Evolutionary conservation across 2,329 filamentous ascomycete species (phyloP).

Genomic region (Cercospora sp.): DNA sequence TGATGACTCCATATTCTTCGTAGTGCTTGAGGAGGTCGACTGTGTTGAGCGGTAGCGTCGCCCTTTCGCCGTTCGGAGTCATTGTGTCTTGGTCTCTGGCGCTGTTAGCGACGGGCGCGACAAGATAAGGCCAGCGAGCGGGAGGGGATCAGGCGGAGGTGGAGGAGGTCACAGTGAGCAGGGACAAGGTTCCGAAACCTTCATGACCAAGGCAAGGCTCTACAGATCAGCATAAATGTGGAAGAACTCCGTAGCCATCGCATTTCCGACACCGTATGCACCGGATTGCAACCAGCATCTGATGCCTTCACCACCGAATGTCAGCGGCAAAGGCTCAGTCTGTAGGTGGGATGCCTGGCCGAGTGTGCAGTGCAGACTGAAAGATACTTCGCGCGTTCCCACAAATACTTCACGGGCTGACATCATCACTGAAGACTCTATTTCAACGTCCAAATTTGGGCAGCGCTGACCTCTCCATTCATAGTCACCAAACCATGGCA

Average conservation of each 20-base stretch:
- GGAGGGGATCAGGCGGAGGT: neutral
- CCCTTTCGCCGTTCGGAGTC: slow-evolving; percentile 1
- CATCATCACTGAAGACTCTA: slow-evolving; percentile 4
- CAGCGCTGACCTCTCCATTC: neutral
- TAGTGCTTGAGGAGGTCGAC: slow-evolving; percentile 19
- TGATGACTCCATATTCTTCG: slow-evolving; percentile 23
- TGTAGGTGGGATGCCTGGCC: neutral
- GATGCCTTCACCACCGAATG: neutral
- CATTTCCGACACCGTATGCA: neutral
- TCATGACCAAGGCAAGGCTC: neutral
- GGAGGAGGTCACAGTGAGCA: neutral
- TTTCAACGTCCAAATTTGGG: neutral
- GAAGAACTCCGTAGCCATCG: neutral
- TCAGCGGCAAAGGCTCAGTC: neutral
- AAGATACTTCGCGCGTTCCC: neutral
- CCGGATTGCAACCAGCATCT: neutral
- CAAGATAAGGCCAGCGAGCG: neutral
- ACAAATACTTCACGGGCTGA: neutral
- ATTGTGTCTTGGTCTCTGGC: neutral
- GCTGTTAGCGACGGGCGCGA: neutral
- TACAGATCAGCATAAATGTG: neutral
- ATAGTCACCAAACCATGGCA: neutral
- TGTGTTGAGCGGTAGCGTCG: neutral
- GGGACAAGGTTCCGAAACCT: slow-evolving; percentile 1
- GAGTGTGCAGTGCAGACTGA: neutral